Conservation (phyloP, 225 moss, liverwort and hornwort genomes). For the Pseudoscleropodium purum region DNA sequence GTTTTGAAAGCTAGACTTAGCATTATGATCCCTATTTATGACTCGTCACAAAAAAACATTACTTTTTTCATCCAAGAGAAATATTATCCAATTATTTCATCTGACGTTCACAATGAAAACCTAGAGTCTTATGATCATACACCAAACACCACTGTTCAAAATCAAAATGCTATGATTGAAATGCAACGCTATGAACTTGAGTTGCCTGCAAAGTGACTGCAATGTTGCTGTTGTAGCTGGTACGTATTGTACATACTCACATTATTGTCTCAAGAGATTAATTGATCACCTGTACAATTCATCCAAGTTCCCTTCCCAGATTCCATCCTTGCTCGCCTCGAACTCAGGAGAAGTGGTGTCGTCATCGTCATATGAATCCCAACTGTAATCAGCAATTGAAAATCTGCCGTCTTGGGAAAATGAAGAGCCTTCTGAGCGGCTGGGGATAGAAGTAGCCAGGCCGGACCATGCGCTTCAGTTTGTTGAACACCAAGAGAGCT, state of each 20-base stretch:
- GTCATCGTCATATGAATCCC: background rate
- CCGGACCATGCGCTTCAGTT: background rate
- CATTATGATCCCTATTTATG: too few species aligned
- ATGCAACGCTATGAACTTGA: background rate
- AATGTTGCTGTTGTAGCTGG: background rate
- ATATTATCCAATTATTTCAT: too few species aligned
- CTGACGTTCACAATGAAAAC: background rate
- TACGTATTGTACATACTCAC: too few species aligned
- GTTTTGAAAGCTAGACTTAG: too few species aligned
- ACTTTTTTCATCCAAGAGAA: too few species aligned
- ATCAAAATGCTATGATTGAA: background rate
- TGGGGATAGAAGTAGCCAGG: too few species aligned
- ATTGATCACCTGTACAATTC: too few species aligned
- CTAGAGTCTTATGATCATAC: too few species aligned
- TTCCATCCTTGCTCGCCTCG: background rate
- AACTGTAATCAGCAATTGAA: background rate
- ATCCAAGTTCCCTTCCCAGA: background rate
- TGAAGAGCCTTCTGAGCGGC: background rate
- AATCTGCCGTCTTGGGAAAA: background rate
- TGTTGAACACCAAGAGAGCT: background rate
- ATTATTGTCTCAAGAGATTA: too few species aligned
- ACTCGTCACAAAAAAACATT: too few species aligned
- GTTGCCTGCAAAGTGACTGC: background rate
- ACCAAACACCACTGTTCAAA: background rate
- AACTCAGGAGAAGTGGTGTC: background rate